phyloP scores from a whole-genome alignment of 495 filamentous ascomycete genomes.

The Aspergillus sclerotiicarbonarius region DNA sequence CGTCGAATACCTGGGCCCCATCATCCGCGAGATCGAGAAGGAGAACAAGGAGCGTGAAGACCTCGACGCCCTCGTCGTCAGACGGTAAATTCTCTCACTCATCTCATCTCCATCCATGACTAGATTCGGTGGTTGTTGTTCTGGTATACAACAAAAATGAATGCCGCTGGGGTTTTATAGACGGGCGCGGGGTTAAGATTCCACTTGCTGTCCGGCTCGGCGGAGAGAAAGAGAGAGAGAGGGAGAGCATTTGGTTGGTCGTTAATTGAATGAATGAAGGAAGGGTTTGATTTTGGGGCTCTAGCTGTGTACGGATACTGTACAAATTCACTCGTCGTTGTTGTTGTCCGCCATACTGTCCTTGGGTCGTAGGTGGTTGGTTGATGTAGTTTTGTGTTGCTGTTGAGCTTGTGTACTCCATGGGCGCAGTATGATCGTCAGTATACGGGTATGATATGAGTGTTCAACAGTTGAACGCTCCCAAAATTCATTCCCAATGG shows the following conservation, averaged over 20 bases:
- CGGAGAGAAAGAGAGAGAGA: slow-evolving; percentile 11
- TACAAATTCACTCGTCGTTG: slow-evolving; percentile 48
- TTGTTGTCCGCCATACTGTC: too few relatives aligned
- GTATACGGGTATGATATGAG: too few relatives aligned
- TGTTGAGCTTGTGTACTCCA: too few relatives aligned
- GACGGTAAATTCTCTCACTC: slow-evolving; percentile 38
- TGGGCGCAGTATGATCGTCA: too few relatives aligned
- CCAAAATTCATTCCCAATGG: too few relatives aligned
- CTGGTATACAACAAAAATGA: slow-evolving; percentile 22
- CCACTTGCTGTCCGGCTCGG: slow-evolving; percentile 20
- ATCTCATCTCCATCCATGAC: slow-evolving; percentile 1
- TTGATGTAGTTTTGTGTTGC: background rate
- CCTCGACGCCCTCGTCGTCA: slow-evolving; percentile 76
- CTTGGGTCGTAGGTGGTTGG: too few relatives aligned
- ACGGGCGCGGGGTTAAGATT: slow-evolving; percentile 30
- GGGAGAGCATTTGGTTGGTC: slow-evolving; percentile 19
- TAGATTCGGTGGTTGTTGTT: slow-evolving; percentile 17
- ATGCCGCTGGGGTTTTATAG: slow-evolving; percentile 21
- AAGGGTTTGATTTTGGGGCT: slow-evolving; percentile 18
- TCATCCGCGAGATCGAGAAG: slow-evolving; percentile 80
- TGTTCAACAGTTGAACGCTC: too few relatives aligned
- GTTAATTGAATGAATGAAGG: slow-evolving; percentile 10
- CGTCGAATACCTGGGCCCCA: slow-evolving; percentile 69
- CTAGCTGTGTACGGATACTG: slow-evolving; percentile 48
- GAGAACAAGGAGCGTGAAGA: slow-evolving; percentile 79